Evolutionary conservation across 179 eudicot species (phyloP).

Genomic region (Carnegiea gigantea): DNA sequence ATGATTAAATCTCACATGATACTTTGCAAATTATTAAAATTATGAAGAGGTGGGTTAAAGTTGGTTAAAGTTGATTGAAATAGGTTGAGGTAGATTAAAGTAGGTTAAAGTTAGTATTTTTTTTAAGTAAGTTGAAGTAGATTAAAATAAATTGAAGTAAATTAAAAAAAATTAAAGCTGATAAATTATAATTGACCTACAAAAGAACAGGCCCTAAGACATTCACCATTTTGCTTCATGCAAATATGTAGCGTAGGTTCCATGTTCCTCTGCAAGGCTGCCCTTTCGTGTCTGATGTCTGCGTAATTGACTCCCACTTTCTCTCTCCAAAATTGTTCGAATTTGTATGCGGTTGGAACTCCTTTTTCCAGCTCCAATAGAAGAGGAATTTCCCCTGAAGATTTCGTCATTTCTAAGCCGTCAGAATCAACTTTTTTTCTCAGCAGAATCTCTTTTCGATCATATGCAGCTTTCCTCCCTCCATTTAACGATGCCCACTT

Average conservation of each 20-base stretch:
- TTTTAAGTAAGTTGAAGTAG: too few species aligned
- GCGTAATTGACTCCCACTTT: neutral
- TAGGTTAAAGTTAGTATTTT: too few species aligned
- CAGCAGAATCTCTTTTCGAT: constrained; percentile 32
- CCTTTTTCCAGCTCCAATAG: constrained; percentile 26
- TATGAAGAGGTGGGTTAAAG: too few species aligned
- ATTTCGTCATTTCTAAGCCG: constrained; percentile 31
- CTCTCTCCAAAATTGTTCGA: constrained; percentile 20
- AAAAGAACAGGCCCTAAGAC: too few species aligned
- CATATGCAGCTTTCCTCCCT: constrained; percentile 5
- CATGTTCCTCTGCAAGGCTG: neutral
- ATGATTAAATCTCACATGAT: too few species aligned
- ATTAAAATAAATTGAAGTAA: too few species aligned
- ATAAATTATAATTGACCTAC: too few species aligned
- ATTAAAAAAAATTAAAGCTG: too few species aligned
- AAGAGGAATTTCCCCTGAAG: constrained; percentile 18
- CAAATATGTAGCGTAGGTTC: neutral
- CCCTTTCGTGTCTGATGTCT: neutral
- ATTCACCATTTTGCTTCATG: too few species aligned
- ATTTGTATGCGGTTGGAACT: constrained; percentile 8
- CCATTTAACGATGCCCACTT: constrained; percentile 39
- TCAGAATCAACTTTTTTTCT: constrained; percentile 29
- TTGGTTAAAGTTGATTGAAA: too few species aligned
- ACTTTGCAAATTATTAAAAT: too few species aligned
- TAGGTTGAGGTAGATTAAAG: too few species aligned